Base-by-base conservation (phyloP, 192 early-diverging fungal species). In the Backusella sp. region DNA sequence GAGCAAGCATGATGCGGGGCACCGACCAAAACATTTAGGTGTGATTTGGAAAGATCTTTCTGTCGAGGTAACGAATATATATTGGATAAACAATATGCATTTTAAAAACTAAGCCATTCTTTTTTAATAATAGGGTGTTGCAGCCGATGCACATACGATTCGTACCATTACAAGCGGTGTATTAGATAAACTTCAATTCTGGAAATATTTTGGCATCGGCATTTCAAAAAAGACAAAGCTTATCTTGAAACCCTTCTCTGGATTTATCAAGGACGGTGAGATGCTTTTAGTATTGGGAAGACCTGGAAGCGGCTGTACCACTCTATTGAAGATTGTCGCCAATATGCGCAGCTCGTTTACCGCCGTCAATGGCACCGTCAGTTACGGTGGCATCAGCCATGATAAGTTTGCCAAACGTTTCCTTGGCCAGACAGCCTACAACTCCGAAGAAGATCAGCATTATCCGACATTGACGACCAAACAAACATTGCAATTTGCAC, bases 361-460 rank as follows among this genome's bases (percentile, higher is more conserved):
- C 32, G 26, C 77, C 19, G 79, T 93, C 52, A 74, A 73, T 3
- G 92, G 92, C 26, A 80, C 85, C 26, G 84, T 93, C 21, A 84
- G 85, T n/a, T 92, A 93, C 53, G 91, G 91, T 19, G 93, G 92
- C 1, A 84, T 96, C 70, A 81, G 84, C 6, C 79, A 86, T 14
- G 76, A 85, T 14, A 87, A 88, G 46, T 87, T 96, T 70, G 75
- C 73, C 4, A 83, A 84, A 34, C 79, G 86, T 42, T 93, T 90
- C 76, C 88, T 90, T 73, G 92, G 91, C 53, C 91, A 94, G 73
- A 87, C 94, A 6, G 86, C 87, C 15, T 96, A 95, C 77, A 92
- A 91, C 77, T 86, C 89, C 76, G 95, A 96, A 85, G 92, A 92
- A 77, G 93, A 94, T 72, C 85, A 88, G 53, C 93, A 96, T 74